Base-by-base conservation (phyloP, 257 asterid genomes). In the Leonotis leonurus region DNA sequence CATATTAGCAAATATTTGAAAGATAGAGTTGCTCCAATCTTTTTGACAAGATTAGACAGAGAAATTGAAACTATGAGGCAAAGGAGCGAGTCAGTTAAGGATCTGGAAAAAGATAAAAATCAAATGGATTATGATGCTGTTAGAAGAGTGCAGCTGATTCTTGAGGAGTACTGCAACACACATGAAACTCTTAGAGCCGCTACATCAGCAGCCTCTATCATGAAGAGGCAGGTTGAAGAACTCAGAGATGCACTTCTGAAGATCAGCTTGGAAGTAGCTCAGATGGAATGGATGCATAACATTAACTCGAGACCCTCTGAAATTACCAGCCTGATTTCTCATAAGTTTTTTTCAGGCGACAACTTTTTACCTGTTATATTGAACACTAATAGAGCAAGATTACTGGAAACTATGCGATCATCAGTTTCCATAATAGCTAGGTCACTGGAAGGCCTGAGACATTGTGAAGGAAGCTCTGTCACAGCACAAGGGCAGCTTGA, bases 401-500 rank as follows among this genome's bases (percentile, higher is more conserved):
- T 89, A 83, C 83, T 87, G 26, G 98, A 93, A 56, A 75, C 71
- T 72, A 63, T 87, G 55, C 89, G 73, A 70, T 80, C 95, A 59
- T 85, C 94, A 49, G 80, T 85, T 79, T 80, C 85, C 45, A 75
- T 74, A 62, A 83, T 87, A 70, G 83, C 90, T 75, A 87, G 85
- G 75, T 82, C 92, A 37, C 75, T 87, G 68, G 96, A 93, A 70
- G 64, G 78, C 78, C 75, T 93, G 71, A 86, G 87, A 75, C 80
- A 79, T 67, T 93, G 91, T 72, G 99, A 87, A 78, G 89, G 83
- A 69, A 77, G 80, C 69, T 93, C 95, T 73, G 75, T 71, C 44
- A 74, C 85, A 30, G 95, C 97, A 67, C 97, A 93, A 83, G 90
- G 91, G 68, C 96, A 93, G 83, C 96, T 93, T 70, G 97, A 93